Conservation (phyloP, 768 basidiomycete genomes). For the Mycena alexandri region DNA sequence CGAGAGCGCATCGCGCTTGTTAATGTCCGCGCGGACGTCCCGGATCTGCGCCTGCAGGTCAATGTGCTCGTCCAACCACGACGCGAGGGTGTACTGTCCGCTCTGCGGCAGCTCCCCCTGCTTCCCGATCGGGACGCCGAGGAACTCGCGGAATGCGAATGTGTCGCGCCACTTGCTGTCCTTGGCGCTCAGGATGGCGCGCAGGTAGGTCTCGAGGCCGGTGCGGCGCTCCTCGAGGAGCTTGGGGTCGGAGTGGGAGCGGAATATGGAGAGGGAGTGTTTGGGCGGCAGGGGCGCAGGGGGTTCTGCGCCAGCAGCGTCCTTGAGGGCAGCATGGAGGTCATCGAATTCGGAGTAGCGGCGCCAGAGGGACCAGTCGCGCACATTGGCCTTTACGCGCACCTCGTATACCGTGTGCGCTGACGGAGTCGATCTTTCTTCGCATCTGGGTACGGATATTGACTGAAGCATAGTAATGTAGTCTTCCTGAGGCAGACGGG, state of each 20-base stretch:
- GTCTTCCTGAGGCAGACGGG: too few relatives aligned
- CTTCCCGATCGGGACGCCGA: conserved; percentile 82
- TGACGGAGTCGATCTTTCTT: conserved; percentile 78
- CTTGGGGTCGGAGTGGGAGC: conserved; percentile 67
- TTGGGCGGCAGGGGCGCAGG: conserved; percentile 89
- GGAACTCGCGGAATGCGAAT: conserved; percentile 86
- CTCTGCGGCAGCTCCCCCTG: conserved; percentile 49
- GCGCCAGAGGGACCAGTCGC: conserved; percentile 94
- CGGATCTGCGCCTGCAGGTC: conserved; percentile 83
- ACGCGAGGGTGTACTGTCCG: conserved; percentile 76
- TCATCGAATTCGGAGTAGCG: conserved; percentile 96
- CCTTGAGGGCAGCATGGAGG: conserved; percentile 80
- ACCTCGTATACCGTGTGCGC: conserved; percentile 87
- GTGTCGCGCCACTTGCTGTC: conserved; percentile 87
- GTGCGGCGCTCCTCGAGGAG: conserved; percentile 81
- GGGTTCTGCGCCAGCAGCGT: conserved; percentile 75
- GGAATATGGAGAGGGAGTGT: conserved; percentile 77
- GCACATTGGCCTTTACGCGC: conserved; percentile 87
- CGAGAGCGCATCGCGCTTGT: conserved; percentile 88
- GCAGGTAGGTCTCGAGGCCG: conserved; percentile 87
- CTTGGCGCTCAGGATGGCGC: conserved; percentile 85
- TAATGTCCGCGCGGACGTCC: conserved; percentile 86
- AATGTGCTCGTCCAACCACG: conserved; percentile 92
- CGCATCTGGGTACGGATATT: conserved; percentile 75
- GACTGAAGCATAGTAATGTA: conserved; percentile 27